These are phyloP conservation scores for Allium sativum DNA, from an alignment of 106 monocot species.

Conservation along the genomic window DNA sequence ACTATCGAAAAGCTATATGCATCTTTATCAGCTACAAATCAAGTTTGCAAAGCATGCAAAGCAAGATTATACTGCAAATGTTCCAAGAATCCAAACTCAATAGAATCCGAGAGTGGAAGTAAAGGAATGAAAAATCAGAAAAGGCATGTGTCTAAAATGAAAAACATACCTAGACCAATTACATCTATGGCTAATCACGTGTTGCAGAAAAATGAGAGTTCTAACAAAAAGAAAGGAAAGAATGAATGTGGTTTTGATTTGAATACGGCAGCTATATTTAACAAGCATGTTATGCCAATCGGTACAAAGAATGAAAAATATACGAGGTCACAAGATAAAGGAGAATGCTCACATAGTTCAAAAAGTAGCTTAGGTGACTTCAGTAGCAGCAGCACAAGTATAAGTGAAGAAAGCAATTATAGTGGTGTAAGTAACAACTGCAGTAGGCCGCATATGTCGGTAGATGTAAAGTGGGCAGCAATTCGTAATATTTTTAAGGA, in stretches of 20 bases:
- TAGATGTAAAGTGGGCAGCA: slow-evolving; percentile 53
- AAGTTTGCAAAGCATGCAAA: slow-evolving; percentile 18
- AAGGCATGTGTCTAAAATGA: too few species aligned
- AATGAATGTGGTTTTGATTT: slow-evolving; percentile 6
- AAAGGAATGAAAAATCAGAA: slow-evolving; percentile 4
- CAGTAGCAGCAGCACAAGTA: slow-evolving; percentile 60
- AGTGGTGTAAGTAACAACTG: slow-evolving; percentile 16
- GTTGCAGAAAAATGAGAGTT: too few species aligned
- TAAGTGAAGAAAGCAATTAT: slow-evolving; percentile 56
- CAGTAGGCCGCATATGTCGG: slow-evolving; percentile 58
- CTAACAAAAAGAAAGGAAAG: not conserved
- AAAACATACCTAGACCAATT: too few species aligned
- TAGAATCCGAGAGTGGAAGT: not conserved
- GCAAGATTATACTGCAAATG: slow-evolving; percentile 12
- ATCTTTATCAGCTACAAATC: slow-evolving; percentile 41
- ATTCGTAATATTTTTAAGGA: slow-evolving; percentile 24
- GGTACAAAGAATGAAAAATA: slow-evolving; percentile 8
- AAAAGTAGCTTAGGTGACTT: slow-evolving; percentile 68
- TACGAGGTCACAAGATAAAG: slow-evolving; percentile 39
- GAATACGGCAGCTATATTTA: not conserved
- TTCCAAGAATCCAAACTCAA: slow-evolving; percentile 14
- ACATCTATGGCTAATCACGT: too few species aligned
- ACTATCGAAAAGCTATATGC: slow-evolving; percentile 58
- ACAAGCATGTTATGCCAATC: not conserved
- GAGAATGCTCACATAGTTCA: slow-evolving; percentile 52